Conservation (phyloP, 2,329 filamentous ascomycete species). For the Fusarium metavorans region DNA sequence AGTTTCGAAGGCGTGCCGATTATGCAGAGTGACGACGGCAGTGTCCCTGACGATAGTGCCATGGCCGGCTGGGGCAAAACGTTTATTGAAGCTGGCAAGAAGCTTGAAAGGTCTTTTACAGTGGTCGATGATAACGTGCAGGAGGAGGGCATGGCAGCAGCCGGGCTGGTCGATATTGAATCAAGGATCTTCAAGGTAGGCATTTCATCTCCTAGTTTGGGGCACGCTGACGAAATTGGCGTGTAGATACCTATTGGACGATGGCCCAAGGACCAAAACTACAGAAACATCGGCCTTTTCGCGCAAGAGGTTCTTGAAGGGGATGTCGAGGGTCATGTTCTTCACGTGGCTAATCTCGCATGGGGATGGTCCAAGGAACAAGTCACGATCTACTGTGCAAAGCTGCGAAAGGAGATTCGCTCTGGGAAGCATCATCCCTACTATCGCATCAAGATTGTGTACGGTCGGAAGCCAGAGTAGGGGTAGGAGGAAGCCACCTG, state of each 20-base stretch:
- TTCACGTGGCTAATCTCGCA: not conserved
- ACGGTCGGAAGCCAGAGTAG: not conserved
- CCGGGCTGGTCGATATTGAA: slow-evolving; percentile 4
- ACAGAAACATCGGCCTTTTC: slow-evolving; percentile 4
- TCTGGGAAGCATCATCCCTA: not conserved
- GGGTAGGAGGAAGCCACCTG: not conserved
- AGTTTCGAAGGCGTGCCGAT: slow-evolving; percentile 20
- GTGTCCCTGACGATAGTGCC: not conserved
- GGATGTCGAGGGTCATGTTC: slow-evolving; percentile 14
- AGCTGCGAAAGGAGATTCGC: slow-evolving; percentile 1
- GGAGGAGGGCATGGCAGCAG: not conserved
- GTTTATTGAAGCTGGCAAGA: not conserved
- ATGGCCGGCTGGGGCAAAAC: not conserved
- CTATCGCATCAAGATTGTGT: not conserved
- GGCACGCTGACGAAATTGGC: not conserved
- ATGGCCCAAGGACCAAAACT: slow-evolving; percentile 10
- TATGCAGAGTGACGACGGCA: not conserved
- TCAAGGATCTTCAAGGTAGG: slow-evolving; percentile 6
- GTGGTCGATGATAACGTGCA: not conserved
- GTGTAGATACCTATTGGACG: slow-evolving; percentile 10
- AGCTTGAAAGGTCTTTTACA: not conserved
- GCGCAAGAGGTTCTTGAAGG: not conserved
- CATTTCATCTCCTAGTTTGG: not conserved
- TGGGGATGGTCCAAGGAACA: not conserved
- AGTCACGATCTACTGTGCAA: not conserved